Evolutionary conservation across 345 rosid species (phyloP), one percentile per base, ranked within the genome.

Genomic region (Clausena lansium): DNA sequence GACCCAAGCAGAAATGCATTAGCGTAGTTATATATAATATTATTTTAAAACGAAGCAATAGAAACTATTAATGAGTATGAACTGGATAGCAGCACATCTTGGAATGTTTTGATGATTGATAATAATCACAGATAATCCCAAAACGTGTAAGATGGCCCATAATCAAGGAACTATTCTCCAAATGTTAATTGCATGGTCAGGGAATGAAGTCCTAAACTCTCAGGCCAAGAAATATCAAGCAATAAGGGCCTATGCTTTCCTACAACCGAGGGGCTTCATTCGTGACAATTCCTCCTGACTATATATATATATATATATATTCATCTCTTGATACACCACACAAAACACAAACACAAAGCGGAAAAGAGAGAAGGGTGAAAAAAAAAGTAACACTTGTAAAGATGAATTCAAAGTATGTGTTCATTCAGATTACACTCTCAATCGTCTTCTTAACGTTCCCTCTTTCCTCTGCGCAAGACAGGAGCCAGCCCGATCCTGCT

Each of bases 201-300:
- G 13, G 50, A 19, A 63, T 13, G 7, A 30, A 32, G 36, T 63
- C 0, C 7, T 17, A 4, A 28, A 14, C 50, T 41, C 22, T 6
- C n/a, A 9, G 52, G 25, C 76, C 17, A 38, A 54, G 55, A 73
- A 60, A 38, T 38, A 14, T n/a, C 2, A 17, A 38, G 20, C 9
- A 62, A 62, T 6, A 22, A 62, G 39, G 28, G 13, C 72, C 64
- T 7, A 2, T 52, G 33, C 27, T 35, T 17, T 52, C 78, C 78
- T 76, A 64, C 54, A 76, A 65, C 36, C 1, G 33, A 15, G 78
- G 71, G 15, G 54, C 50, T 65, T 76, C 72, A n/a, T 14, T 52
- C 7, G 54, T 64, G n/a, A 6, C 15, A 45, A 9, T 45, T 6
- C 28, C 58, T 33, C 1, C 5, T 14, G 8, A 50, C 52, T 65